These are phyloP conservation scores for Claviceps maximensis DNA, from an alignment of 2,329 filamentous ascomycete genomes.

Conservation along the genomic window DNA sequence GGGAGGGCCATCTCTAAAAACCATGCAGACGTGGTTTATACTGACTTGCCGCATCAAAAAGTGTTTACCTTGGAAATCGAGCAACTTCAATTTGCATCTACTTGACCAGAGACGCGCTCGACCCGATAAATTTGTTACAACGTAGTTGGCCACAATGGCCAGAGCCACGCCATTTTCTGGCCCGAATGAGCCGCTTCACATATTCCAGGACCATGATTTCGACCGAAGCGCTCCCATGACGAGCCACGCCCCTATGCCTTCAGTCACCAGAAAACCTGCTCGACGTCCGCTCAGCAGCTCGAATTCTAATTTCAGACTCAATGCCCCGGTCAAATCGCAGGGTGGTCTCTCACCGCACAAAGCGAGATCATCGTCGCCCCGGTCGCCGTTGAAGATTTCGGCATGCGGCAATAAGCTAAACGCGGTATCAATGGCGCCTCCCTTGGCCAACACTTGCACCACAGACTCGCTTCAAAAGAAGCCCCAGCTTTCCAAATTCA, in stretches of 20 bases:
- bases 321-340: slow-evolving; percentile 41
- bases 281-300: slow-evolving; percentile 35
- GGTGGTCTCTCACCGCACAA: slow-evolving; percentile 59
- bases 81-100: neutral
- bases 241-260: slow-evolving; percentile 44
- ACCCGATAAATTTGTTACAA: slow-evolving; percentile 2
- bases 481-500: slow-evolving; percentile 44
- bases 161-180: slow-evolving; percentile 33
- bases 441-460: slow-evolving; percentile 35
- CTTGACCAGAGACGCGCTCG: slow-evolving; percentile 1
- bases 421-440: slow-evolving; percentile 54
- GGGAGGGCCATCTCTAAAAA: neutral
- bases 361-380: slow-evolving; percentile 45
- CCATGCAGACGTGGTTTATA: neutral
- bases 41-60: neutral
- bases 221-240: slow-evolving; percentile 34
- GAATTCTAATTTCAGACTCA: slow-evolving; percentile 52
- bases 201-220: slow-evolving; percentile 39
- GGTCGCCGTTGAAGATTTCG: slow-evolving; percentile 40
- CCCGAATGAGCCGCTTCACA: slow-evolving; percentile 34
- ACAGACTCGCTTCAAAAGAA: slow-evolving; percentile 62
- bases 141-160: slow-evolving; percentile 35
- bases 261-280: slow-evolving; percentile 31
- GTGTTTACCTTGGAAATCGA: neutral
- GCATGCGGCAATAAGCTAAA: slow-evolving; percentile 48